These are phyloP conservation scores for Corymbia citriodora DNA, from an alignment of 441 rosid species.

Conservation along the genomic window DNA sequence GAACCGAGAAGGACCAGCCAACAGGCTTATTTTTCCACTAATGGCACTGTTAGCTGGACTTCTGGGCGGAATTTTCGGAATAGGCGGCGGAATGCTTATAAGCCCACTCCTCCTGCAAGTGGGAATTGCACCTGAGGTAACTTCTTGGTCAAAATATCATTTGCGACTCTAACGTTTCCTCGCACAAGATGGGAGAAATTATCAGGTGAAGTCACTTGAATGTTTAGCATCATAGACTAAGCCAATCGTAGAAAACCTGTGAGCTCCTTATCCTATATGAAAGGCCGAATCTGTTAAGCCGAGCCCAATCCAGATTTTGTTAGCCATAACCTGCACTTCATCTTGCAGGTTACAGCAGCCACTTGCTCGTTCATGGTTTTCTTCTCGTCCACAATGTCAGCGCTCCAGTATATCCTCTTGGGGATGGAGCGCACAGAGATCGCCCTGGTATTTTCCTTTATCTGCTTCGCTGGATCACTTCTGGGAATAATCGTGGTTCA, in stretches of 20 bases:
- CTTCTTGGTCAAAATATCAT: not conserved
- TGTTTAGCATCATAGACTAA: not conserved
- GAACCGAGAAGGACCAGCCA: constrained; percentile 11
- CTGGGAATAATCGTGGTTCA: constrained; percentile 71
- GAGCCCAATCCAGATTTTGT: not conserved
- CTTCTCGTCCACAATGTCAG: constrained; percentile 91
- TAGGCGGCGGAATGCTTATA: constrained; percentile 94
- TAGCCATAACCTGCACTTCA: not conserved
- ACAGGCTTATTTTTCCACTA: constrained; percentile 48
- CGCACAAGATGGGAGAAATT: not conserved
- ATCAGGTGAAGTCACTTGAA: not conserved
- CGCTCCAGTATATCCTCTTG: constrained; percentile 60
- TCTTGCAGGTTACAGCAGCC: constrained; percentile 68
- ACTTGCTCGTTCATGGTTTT: constrained; percentile 93
- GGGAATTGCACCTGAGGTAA: constrained; percentile 77
- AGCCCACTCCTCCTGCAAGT: constrained; percentile 90
- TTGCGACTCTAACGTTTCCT: not conserved
- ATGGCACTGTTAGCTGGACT: constrained; percentile 84
- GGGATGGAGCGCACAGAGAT: constrained; percentile 60
- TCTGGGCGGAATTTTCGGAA: constrained; percentile 82
- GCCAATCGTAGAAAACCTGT: not conserved
- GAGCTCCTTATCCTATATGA: not conserved
- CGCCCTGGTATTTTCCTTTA: constrained; percentile 31
- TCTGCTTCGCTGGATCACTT: constrained; percentile 54
- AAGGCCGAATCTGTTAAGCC: not conserved